These are phyloP conservation scores for Patellifolia procumbens DNA, from an alignment of 179 eudicot genomes.

Conservation along the genomic window DNA sequence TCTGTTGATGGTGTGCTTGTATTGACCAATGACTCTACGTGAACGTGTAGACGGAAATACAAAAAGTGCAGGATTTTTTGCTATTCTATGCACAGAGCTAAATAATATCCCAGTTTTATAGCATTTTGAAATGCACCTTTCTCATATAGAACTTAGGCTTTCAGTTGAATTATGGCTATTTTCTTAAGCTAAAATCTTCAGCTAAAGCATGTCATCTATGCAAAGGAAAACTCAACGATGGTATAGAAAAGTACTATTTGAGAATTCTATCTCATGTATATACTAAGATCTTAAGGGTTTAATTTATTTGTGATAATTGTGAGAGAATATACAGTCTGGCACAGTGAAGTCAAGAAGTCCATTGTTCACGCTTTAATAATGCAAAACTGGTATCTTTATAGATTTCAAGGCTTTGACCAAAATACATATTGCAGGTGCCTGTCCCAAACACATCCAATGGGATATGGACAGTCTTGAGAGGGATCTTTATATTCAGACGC, in stretches of 20 bases:
- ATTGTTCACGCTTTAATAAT: constrained; percentile 13
- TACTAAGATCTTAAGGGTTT: not conserved
- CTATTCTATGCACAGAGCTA: constrained; percentile 8
- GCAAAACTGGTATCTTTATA: not conserved
- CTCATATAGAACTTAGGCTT: not conserved
- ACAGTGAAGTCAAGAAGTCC: constrained; percentile 2
- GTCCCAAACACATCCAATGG: constrained; percentile 76
- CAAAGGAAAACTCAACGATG: not conserved
- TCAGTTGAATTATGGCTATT: not conserved
- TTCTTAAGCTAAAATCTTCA: not conserved
- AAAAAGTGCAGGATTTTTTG: constrained; percentile 1
- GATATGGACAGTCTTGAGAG: constrained; percentile 76
- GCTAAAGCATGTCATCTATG: not conserved
- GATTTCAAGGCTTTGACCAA: constrained; percentile 13
- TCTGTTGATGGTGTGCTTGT: not conserved
- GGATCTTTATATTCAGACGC: constrained; percentile 78
- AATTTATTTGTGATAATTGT: not conserved
- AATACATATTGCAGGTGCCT: constrained; percentile 56
- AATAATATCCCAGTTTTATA: not conserved
- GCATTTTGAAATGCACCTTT: not conserved
- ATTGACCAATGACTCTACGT: not conserved
- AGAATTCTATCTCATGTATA: not conserved
- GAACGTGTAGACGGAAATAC: not conserved
- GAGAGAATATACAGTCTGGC: not conserved
- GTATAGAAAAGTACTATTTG: not conserved